Evolutionary conservation across 495 filamentous ascomycete species (phyloP), one percentile per base, ranked within the genome.

Genomic region (Hypomontagnella submonticulosa): DNA sequence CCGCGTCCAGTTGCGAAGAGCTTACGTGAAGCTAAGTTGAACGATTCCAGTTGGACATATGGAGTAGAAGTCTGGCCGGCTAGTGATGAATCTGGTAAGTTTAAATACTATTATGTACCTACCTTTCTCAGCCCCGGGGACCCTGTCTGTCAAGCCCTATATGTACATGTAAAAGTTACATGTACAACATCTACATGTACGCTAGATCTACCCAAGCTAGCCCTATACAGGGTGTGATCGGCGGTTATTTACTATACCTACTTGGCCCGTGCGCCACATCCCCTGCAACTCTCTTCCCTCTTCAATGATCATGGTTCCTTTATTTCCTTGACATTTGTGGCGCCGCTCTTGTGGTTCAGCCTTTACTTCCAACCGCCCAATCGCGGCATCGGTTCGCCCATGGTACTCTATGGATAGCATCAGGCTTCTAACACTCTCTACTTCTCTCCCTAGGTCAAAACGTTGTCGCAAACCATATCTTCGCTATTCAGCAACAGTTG

Each of bases 11-110:
- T 13, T 3, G 23, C 23, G 23, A 27, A 27, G 2, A 6, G 23
- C 23, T 19, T 19, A 33, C 11, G 4, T 4, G 16, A 43, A 36
- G 44, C 41, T 3, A 12, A 55, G 10, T 41, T 63, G 36, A 16
- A 15, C 7, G 32, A 47, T 13, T n/a, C 44, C 19, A 46, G 61
- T 27, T 70, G 61, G 61, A 54, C 66, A n/a, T 70, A 61, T 4
- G 61, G 38, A 7, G 19, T 70, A 4, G 66, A 70, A 36, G 66
- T 70, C 0, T 61, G 30, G 44, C 66, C 66, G 8, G 56, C 47
- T 42, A 10, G 15, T 32, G 66, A 61, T 15, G 9, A 23, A 55
- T 2, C 11, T 36, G 55, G 66, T 65, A 54, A 65, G 56, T 69
- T 27, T 27, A 27, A 27, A 27, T 27, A 27, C 6, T 27, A n/a